A percentile compares a stretch with the other conserved stretches of the same genome.
phyloP scores from a whole-genome alignment of 257 asterid species.

The Catharanthus roseus region DNA sequence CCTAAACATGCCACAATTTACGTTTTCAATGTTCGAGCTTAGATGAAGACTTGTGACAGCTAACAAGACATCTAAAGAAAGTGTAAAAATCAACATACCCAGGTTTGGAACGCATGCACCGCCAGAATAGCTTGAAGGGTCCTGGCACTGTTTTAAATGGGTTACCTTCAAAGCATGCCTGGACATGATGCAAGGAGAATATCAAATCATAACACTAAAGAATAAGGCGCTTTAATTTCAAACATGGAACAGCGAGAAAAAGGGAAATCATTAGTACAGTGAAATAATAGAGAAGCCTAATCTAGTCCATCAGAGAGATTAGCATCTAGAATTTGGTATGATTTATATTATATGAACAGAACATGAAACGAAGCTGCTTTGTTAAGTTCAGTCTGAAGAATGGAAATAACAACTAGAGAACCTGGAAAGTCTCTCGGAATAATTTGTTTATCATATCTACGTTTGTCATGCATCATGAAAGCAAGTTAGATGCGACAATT shows the following conservation, averaged over 20 bases:
- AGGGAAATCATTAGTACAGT: not conserved
- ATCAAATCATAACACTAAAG: not conserved
- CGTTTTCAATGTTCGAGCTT: not conserved
- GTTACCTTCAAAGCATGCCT: conserved; percentile 97
- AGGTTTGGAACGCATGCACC: conserved; percentile 92
- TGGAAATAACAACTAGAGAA: not conserved
- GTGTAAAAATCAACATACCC: conserved; percentile 43
- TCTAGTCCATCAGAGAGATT: not conserved
- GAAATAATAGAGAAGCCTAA: not conserved
- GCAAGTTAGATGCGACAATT: too few species aligned
- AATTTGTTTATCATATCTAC: not conserved
- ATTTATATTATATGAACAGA: not conserved
- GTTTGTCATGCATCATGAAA: not conserved
- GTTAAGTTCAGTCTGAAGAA: not conserved
- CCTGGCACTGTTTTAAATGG: conserved; percentile 96
- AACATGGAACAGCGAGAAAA: not conserved
- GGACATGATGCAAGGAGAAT: not conserved
- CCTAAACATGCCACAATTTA: not conserved
- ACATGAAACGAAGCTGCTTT: not conserved
- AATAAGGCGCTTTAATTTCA: not conserved
- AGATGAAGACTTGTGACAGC: not conserved
- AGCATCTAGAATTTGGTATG: not conserved
- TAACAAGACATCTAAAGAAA: not conserved
- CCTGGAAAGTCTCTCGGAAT: too few species aligned
- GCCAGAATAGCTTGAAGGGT: conserved; percentile 86